Evolutionary conservation across 129 eudicot species (phyloP).

Genomic region (Rutidosis leptorrhynchoides): DNA sequence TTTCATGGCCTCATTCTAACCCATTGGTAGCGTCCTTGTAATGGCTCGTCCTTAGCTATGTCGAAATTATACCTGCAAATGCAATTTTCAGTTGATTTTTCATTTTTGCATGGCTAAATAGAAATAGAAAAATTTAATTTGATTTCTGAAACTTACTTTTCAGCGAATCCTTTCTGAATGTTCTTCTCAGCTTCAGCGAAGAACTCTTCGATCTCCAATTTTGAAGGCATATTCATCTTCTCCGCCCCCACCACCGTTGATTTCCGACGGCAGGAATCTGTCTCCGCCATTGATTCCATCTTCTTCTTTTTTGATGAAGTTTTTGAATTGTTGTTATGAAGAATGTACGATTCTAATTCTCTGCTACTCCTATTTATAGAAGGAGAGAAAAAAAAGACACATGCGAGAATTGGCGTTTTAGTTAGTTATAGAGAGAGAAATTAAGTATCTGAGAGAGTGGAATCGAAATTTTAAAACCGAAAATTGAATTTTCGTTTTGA

Average conservation of each 20-base stretch:
- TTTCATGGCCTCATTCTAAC: constrained; percentile 46
- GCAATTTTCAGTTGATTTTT: background rate
- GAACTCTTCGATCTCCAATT: constrained; percentile 70
- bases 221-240: constrained; percentile 69
- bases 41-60: constrained; percentile 56
- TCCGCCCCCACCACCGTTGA: constrained; percentile 23
- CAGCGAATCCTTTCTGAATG: constrained; percentile 45
- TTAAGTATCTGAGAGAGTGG: no score
- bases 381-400: no score
- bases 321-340: no score
- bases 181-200: constrained; percentile 58
- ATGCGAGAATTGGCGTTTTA: no score
- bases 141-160: constrained; percentile 38
- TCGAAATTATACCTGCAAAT: constrained; percentile 71
- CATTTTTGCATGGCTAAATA: background rate
- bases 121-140: no score
- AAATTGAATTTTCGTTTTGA: no score
- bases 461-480: no score
- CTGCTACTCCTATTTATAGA: no score
- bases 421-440: no score
- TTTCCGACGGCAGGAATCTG: constrained; percentile 40
- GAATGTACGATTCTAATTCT: no score
- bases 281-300: constrained; percentile 21
- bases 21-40: constrained; percentile 83
- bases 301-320: no score